Base-by-base conservation (phyloP, 176 grass and related monocot genomes). In the Musa schizocarpa region DNA sequence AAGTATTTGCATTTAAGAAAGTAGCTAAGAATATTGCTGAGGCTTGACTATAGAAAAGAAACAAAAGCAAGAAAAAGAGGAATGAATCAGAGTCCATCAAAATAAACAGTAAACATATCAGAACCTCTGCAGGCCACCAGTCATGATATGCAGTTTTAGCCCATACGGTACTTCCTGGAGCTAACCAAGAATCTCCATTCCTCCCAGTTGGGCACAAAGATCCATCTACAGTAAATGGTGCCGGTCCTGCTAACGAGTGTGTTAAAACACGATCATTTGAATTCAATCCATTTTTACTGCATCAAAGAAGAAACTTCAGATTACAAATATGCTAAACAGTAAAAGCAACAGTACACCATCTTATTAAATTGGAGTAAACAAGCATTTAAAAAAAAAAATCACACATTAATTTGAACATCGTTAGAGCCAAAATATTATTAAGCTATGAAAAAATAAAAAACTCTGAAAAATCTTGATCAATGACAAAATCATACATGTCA, bases 111-210 rank as follows among this genome's bases (percentile, higher is more conserved):
- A 13, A 52, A 77, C 51, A 1, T 13, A 55, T 52, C 74, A 26
- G 21, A 58, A 86, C 84, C 84, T 81, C 74, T 55, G 84, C 84
- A 66, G 84, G 84, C 84, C 84, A 86, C 84, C 84, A 86, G 9
- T 78, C 84, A 61, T 86, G 70, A 50, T 64, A 29, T 54, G 84
- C 74, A 63, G 34, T 86, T 81, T 81, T 86, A 65, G 84, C 84
- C 84, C 84, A 86, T 58, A 86, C 79, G 11, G 78, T 66, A 74
- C 50, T 86, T 86, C 84, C 84, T 74, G 83, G 83, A 75, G 74
- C 58, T 54, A 85, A 77, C 83, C 72, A 85, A 81, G 78, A 76
- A 58, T 54, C 65, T 61, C 29, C 12, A 43, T 53, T 57, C 16
- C 53, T 75, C 9, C 24, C 51, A 71, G 69, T 58, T 65, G 22